A percentile compares a stretch with the other conserved stretches of the same genome.
Evolutionary conservation across 108 stramenopile species (phyloP).

Genomic region (Skeletonema marinoi): DNA sequence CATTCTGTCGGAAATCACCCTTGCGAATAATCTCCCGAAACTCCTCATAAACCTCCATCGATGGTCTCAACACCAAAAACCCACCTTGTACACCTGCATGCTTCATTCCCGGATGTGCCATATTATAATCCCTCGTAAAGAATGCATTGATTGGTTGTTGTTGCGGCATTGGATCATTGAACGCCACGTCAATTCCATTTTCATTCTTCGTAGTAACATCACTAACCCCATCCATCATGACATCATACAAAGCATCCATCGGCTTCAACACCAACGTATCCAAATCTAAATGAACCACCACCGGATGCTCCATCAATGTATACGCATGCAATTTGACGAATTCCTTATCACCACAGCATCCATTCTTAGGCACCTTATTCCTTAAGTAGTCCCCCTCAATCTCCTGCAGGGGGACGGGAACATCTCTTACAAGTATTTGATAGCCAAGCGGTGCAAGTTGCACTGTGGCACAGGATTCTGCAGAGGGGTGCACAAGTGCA

Average conservation of each 20-base stretch:
- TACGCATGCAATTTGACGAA: constrained; percentile 95
- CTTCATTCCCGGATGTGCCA: constrained; percentile 57
- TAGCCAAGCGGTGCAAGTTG: constrained; percentile 59
- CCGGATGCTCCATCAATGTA: constrained; percentile 84
- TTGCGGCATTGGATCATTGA: constrained; percentile 26
- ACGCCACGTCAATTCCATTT: constrained; percentile 37
- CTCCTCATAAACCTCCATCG: constrained; percentile 71
- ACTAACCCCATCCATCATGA: constrained; percentile 65
- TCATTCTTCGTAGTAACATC: too few relatives aligned
- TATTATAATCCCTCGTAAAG: constrained; percentile 86
- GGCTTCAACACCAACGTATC: constrained; percentile 91
- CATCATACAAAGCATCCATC: constrained; percentile 79
- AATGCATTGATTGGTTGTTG: constrained; percentile 63
- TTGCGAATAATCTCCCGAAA: constrained; percentile 79
- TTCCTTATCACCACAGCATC: constrained; percentile 90
- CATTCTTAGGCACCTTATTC: constrained; percentile 48
- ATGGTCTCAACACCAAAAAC: constrained; percentile 88
- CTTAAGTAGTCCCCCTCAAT: constrained; percentile 67
- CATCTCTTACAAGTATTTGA: constrained; percentile 47
- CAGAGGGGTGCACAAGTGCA: constrained; percentile 70
- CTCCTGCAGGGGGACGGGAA: constrained; percentile 55
- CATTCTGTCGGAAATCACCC: constrained; percentile 65
- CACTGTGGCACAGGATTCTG: constrained; percentile 47
- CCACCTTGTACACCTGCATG: constrained; percentile 88
- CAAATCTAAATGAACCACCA: constrained; percentile 93